Evolutionary conservation across 108 stramenopile species (phyloP), one percentile per base, ranked within the genome.

Genomic region (Ochromonas danica): DNA sequence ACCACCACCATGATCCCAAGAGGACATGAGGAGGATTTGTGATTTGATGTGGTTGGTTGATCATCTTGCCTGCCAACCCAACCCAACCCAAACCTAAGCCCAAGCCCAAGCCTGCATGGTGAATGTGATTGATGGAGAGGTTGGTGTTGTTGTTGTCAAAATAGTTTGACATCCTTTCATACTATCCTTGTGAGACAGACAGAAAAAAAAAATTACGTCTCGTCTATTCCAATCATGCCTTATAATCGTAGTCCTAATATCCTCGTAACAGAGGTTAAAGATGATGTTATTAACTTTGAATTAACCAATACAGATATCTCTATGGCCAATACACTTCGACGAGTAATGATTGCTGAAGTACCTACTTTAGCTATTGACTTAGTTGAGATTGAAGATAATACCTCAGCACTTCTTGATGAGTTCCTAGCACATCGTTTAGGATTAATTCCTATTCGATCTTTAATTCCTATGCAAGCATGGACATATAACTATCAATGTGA

Each of bases 371-470:
- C 94, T 1, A 97, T 99, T 81, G 97, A 99, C 79, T 86, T 97
- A 40, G 98, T 99, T 27, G 91, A 92, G 62, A 91, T 95, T 86
- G 81, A 87, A 42, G 94, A 94, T 41, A 99, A 99, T 90, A 89
- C 95, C 0, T 89, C 93, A 40, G 93, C 92, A 1, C 70, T 97
- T 70, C 93, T 96, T 61, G 98, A 99, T 84, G 98, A 99, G 85
- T 95, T 95, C 78, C 89, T 99, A 63, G 94, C 95, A 10, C 98
- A 99, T 88, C 87, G 98, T 31, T 70, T 99, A 79, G 98, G 98
- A 14, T 81, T 98, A 63, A 90, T 98, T 43, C 98, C 98, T 1
- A 89, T 97, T 70, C 88, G 91, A 3, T 92, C 88, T 77, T 78
- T 45, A 30, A 45, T 6, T 3, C 45, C 43, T 75, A 75, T 75